A percentile compares a stretch with the other conserved stretches of the same genome.
Conservation (phyloP, 2,329 filamentous ascomycete genomes). For the Thermothelomyces thermophilus region DNA sequence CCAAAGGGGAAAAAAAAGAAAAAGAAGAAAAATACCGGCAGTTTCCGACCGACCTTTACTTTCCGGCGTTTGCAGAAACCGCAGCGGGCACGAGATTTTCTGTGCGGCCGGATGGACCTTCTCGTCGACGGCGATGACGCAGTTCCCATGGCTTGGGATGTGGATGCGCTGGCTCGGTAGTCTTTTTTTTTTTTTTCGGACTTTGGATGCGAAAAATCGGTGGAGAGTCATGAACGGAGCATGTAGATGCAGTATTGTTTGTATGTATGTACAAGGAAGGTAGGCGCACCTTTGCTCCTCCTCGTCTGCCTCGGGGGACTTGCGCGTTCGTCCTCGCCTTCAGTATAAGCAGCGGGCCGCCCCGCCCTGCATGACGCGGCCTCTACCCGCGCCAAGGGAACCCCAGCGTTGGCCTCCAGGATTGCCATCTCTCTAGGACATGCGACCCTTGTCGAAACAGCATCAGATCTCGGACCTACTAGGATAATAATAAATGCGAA, state of each 20-base stretch:
- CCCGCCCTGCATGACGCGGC: background rate
- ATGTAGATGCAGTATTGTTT: too few species aligned
- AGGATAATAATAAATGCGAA: slow-evolving; percentile 4
- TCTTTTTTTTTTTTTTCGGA: background rate
- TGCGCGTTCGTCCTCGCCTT: too few species aligned
- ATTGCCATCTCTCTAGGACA: background rate
- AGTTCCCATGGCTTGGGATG: background rate
- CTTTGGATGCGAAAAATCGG: slow-evolving; percentile 6
- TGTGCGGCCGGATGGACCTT: slow-evolving; percentile 4
- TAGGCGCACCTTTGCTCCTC: too few species aligned
- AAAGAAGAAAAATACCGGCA: background rate
- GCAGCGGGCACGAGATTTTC: slow-evolving; percentile 6
- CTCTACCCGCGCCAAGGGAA: background rate
- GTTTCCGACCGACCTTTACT: background rate
- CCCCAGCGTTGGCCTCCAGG: background rate
- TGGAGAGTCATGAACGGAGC: background rate
- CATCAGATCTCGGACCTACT: too few species aligned
- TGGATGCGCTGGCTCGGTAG: too few species aligned
- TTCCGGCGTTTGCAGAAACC: slow-evolving; percentile 5
- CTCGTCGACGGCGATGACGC: background rate
- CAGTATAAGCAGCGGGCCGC: background rate
- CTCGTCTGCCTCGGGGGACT: too few species aligned
- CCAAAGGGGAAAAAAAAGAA: too few species aligned
- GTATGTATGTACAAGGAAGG: too few species aligned
- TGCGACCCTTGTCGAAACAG: background rate